Evolutionary conservation across 2,329 filamentous ascomycete species (phyloP), one percentile per base, ranked within the genome.

Genomic region (Xylaria sp.): DNA sequence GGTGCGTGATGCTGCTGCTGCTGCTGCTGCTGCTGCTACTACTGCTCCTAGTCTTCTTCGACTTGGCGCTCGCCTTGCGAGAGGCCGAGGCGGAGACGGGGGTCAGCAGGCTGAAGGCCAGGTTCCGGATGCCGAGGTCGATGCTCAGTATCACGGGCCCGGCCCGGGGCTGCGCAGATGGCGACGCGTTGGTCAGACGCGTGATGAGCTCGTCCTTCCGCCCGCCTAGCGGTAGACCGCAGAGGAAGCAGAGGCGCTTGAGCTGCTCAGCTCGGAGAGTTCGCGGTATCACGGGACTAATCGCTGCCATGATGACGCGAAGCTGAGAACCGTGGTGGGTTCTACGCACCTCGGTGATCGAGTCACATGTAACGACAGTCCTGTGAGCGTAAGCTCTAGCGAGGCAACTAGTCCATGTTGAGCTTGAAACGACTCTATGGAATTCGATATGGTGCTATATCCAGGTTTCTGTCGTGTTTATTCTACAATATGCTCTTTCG

Each of bases 61-160:
- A 17, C 44, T 60, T 61, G 11, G 49, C 17, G n/a, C 5, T 39
- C 15, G 63, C 25, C 10, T 58, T 54, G 11, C 17, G 31, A 31
- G 58, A 51, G 15, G 5, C 20, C 1, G 57, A 11, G 15, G 51
- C 13, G 25, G 59, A 36, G 42, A 57, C 63, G 15, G 36, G 11
- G 68, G 73, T 71, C 31, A 92, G 77, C 67, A 92, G 83, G 70
- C 91, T 92, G 76, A 89, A 93, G 0, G 92, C 92, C 3, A 96
- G 82, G 76, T 96, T 96, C 49, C 88, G 88, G 71, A 96, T 91
- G 3, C 93, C 93, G 87, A 96, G 91, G 77, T 96, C 93, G 68
- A 96, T 90, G 75, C 92, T 94, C 38, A 96, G 78, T 27, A 96
- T 83, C 84, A 71, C 81, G 65, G 50, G 72, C 33, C 65, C 55